phyloP scores from a whole-genome alignment of 2,329 filamentous ascomycete genomes.

The Pestalotiopsis sp. region DNA sequence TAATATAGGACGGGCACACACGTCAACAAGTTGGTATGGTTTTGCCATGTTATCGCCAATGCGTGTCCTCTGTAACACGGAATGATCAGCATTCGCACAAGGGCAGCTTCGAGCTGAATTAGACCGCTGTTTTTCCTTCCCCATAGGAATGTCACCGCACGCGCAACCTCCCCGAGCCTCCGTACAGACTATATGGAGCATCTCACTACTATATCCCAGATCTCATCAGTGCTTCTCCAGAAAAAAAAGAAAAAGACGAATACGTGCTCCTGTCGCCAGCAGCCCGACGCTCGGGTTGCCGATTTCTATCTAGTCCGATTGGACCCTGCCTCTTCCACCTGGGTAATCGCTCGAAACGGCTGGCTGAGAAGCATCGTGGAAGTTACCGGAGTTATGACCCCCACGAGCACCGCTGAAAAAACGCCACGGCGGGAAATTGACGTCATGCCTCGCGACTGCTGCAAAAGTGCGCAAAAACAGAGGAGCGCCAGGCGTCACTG shows the following conservation, averaged over 20 bases:
- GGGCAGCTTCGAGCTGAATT: conserved; percentile 1
- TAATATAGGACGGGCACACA: neutral
- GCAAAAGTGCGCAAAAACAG: neutral
- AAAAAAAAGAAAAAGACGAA: neutral
- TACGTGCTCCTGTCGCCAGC: neutral
- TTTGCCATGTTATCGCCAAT: neutral
- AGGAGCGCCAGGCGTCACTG: neutral
- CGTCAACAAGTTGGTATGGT: conserved; percentile 1
- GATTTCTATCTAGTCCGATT: neutral
- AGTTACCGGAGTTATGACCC: neutral
- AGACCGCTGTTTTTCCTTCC: neutral
- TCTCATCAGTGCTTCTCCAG: neutral
- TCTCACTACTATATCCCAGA: neutral
- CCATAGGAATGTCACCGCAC: neutral
- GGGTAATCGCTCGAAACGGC: neutral
- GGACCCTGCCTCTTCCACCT: neutral
- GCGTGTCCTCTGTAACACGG: conserved; percentile 1
- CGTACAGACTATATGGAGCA: neutral
- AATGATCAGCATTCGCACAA: neutral
- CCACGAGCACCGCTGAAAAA: neutral
- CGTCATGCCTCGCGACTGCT: neutral
- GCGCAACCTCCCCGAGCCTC: neutral
- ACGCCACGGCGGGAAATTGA: neutral
- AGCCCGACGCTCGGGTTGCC: neutral
- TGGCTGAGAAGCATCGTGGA: neutral